Percentiles rank a stretch among this genome's conserved stretches.
These are phyloP conservation scores for Microcera coccophila DNA, from an alignment of 2,329 filamentous ascomycete species.

Conservation along the genomic window DNA sequence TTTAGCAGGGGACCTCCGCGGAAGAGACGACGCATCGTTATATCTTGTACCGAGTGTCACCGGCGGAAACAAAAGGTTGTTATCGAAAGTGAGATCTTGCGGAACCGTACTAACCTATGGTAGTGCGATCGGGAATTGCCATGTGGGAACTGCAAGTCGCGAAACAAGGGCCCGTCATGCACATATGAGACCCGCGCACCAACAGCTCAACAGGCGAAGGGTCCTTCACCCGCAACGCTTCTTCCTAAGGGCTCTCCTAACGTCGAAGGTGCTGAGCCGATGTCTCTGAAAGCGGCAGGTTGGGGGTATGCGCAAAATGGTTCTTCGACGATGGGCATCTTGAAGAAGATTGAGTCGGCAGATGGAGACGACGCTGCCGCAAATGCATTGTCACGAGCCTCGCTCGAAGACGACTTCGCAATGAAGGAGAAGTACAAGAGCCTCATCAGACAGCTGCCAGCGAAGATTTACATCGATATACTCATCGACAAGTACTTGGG, in stretches of 20 bases:
- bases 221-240: slow-evolving; percentile 1
- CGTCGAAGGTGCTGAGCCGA: slow-evolving; percentile 37
- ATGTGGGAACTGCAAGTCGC: slow-evolving; percentile 56
- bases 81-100: background rate
- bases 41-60: slow-evolving; percentile 63
- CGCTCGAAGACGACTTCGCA: slow-evolving; percentile 30
- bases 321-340: slow-evolving; percentile 51
- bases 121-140: slow-evolving; percentile 58
- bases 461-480: slow-evolving; percentile 50
- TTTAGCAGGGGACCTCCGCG: slow-evolving; percentile 42
- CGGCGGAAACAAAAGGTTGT: slow-evolving; percentile 58
- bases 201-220: slow-evolving; percentile 23
- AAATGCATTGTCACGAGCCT: background rate
- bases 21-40: slow-evolving; percentile 57
- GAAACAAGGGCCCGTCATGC: slow-evolving; percentile 54
- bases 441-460: slow-evolving; percentile 55
- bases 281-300: slow-evolving; percentile 45
- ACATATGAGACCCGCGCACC: slow-evolving; percentile 53
- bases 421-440: slow-evolving; percentile 56
- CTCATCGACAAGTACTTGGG: slow-evolving; percentile 52
- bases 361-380: slow-evolving; percentile 26
- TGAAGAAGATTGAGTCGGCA: slow-evolving; percentile 51
- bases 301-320: slow-evolving; percentile 53
- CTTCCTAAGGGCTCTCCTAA: slow-evolving; percentile 15
- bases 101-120: background rate